These are phyloP conservation scores for Botrytis aclada DNA, from an alignment of 2,329 filamentous ascomycete species.

Conservation along the genomic window DNA sequence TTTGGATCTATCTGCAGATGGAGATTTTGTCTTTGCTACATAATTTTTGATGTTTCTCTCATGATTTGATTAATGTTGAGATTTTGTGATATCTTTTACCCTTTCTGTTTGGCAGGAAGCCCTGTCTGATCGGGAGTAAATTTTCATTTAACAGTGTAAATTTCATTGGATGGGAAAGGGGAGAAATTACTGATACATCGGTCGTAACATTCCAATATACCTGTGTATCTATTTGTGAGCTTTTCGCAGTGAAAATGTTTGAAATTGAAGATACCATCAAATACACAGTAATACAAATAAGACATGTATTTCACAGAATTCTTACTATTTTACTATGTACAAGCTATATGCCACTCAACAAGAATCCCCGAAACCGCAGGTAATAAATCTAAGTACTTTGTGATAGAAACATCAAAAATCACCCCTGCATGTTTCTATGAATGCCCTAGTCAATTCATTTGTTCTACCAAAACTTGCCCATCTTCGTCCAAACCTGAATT, in stretches of 20 bases:
- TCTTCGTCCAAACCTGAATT: too few relatives aligned
- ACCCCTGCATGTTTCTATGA: too few relatives aligned
- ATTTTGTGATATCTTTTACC: rapidly evolving
- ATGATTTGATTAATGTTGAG: not conserved
- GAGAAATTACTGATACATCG: not conserved
- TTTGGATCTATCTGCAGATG: too few relatives aligned
- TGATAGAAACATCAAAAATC: too few relatives aligned
- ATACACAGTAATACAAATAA: not conserved
- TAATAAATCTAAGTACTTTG: too few relatives aligned
- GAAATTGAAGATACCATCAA: not conserved
- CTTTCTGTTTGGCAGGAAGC: not conserved
- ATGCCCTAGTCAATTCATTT: too few relatives aligned
- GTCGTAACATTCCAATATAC: rapidly evolving
- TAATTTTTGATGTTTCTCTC: not conserved
- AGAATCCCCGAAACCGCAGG: rapidly evolving
- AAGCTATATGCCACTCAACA: too few relatives aligned
- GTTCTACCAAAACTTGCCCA: too few relatives aligned
- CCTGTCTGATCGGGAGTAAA: rapidly evolving
- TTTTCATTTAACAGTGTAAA: too few relatives aligned
- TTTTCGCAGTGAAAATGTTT: not conserved
- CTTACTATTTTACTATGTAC: too few relatives aligned
- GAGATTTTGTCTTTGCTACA: not conserved
- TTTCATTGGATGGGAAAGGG: not conserved
- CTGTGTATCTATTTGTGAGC: not conserved
- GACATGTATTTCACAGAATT: not conserved